These are phyloP conservation scores for Hanseniaspora meyeri DNA, from an alignment of 805 yeast species.

Conservation along the genomic window DNA sequence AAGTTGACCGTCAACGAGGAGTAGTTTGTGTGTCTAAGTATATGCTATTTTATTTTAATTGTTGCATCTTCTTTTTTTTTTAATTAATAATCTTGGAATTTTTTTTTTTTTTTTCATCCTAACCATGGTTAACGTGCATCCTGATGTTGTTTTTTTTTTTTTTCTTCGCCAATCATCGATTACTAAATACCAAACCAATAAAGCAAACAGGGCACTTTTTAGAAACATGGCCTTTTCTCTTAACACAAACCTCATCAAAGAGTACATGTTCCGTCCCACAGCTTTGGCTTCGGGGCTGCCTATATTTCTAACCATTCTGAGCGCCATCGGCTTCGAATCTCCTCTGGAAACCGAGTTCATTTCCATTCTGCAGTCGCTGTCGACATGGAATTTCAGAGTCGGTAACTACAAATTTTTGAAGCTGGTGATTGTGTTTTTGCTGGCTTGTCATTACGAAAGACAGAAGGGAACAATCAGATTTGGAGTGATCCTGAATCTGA, in stretches of 20 bases:
- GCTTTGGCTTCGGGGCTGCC: constrained; percentile 12
- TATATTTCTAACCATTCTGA: constrained; percentile 1
- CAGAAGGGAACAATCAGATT: constrained; percentile 75
- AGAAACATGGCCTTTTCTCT: not conserved
- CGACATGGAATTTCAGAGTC: constrained; percentile 10
- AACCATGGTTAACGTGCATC: not conserved
- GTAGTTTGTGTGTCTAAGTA: not conserved
- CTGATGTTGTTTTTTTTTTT: not conserved
- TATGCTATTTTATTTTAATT: not conserved
- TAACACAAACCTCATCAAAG: not conserved
- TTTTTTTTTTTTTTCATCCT: not conserved
- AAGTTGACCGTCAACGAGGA: constrained; percentile 32
- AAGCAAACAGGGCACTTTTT: not conserved
- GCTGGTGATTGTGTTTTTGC: not conserved
- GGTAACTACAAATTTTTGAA: not conserved
- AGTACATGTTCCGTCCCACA: constrained; percentile 7
- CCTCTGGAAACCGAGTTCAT: constrained; percentile 10
- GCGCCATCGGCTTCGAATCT: constrained; percentile 5
- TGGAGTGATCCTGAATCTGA: constrained; percentile 61
- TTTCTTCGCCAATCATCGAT: too few species aligned
- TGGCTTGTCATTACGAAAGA: constrained; percentile 21
- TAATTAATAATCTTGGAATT: not conserved
- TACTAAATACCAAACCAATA: too few species aligned
- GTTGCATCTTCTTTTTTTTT: too few species aligned
- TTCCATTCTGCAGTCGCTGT: constrained; percentile 7